Evolutionary conservation across 148 eudicot genomes (phyloP).

Genomic region (Rhododendron simsii): DNA sequence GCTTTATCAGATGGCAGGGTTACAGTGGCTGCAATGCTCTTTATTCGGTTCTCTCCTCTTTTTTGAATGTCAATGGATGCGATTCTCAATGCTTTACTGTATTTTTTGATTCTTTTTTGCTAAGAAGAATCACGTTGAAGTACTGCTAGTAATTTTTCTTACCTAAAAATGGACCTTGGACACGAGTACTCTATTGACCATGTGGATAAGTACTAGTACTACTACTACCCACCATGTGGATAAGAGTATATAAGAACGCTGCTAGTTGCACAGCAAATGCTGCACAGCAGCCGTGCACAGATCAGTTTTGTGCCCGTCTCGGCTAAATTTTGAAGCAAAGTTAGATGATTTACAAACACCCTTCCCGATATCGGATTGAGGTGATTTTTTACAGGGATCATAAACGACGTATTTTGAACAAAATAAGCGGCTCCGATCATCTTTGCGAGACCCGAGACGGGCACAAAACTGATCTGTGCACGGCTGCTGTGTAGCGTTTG

Average conservation of each 20-base stretch:
- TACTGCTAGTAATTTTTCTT: not conserved
- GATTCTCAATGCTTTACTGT: not conserved
- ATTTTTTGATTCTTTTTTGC: not conserved
- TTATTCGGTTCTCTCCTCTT: not conserved
- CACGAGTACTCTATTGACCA: not conserved
- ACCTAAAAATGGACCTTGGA: not conserved
- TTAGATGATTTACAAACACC: no score
- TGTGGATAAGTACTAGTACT: not conserved
- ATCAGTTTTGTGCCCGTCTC: no score
- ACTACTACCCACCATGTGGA: not conserved
- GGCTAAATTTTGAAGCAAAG: no score
- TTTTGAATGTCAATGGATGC: constrained; percentile 15
- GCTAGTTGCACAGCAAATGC: no score
- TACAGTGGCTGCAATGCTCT: not conserved
- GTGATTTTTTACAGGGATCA: no score
- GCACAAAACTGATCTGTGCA: no score
- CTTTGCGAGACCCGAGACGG: no score
- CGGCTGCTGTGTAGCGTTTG: no score
- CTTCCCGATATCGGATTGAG: no score
- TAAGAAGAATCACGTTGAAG: not conserved
- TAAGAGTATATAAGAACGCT: not conserved
- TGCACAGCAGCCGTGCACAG: no score
- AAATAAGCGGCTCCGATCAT: no score
- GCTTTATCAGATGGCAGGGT: not conserved
- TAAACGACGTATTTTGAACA: no score